Evolutionary conservation across 768 basidiomycete genomes (phyloP), one percentile per base, ranked within the genome.

Genomic region (Pisolithus albus): DNA sequence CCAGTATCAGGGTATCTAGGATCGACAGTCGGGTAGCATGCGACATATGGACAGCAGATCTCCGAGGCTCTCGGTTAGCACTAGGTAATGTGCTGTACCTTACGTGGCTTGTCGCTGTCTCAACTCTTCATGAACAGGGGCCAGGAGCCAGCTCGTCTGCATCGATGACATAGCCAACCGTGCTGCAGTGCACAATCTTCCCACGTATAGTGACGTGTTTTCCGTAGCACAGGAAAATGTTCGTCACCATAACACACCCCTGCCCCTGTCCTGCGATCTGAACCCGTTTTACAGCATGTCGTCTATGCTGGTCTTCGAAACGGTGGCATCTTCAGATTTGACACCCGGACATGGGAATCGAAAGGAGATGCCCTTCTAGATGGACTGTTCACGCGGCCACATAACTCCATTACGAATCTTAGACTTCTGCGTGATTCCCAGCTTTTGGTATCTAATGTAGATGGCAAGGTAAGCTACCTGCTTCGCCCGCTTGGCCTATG

Each of bases 191-290:
- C 66, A 70, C 48, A 58, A 65, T 52, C 61, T 87, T 8, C 64
- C 72, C 24, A 84, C 83, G 3, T 56, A 71, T 18, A 85, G 83
- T 49, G 84, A 86, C 57, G 80, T 86, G 0, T 79, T 88, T 55
- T 65, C 84, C 3, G 66, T 86, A n/a, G 62, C 71, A 46, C 81
- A 81, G 57, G 62, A 71, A 44, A 66, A 75, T 47, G 84, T 84
- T 39, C 5, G 72, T 59, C 7, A 18, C 21, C 8, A 9, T 30
- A 39, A 7, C 0, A 28, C 7, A 23, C 49, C n/a, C 19, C 21
- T 23, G 10, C 6, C 24, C 21, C 21, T 18, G 28, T 52, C 5
- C 40, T 43, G 0, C 11, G 15, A 24, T 7, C 39, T 39, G 57
- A 30, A 2, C 53, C 47, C 30, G 50, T 36, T 9, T 32, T 34